Evolutionary conservation across 352 stramenopile genomes (phyloP), one percentile per base, ranked within the genome.

Genomic region (Globisporangium cederbergense): DNA sequence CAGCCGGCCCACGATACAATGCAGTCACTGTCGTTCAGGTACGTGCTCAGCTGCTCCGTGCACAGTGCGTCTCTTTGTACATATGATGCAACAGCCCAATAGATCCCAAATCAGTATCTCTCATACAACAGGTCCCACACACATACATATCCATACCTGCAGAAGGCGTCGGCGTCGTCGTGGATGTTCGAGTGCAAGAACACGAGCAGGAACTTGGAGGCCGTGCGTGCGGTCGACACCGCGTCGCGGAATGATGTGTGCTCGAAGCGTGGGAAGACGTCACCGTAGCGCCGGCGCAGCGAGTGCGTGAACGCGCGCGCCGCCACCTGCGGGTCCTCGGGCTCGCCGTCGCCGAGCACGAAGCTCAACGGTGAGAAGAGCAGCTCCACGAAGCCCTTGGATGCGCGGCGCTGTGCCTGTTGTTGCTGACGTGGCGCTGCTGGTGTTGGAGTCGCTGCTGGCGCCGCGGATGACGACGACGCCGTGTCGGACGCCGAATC

Each of bases 151-250:
- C 62, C 42, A 14, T 69, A 89, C 81, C 79, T 78, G 71, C 83
- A 91, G 60, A 95, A 95, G 7, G 64, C 54, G 58, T 89, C 72
- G 25, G 85, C 79, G 45, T 93, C 81, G 52, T 95, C 85, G 60
- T 95, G 86, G 49, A 95, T 87, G 28, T 78, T 90, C 65, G 84
- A 95, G 71, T 95, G 86, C 58, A 95, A 63, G 51, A 91, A 95
- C 55, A 93, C 83, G 7, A 95, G 49, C 50, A 95, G 63, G 52
- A 95, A 95, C 73, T 95, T 95, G 67, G 79, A 91, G 43, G 82
- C 78, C 10, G 81, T 90, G 18, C 84, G 83, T 8, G 86, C 84
- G 0, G 84, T 90, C 2, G 79, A 90, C 65, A 92, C 83, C 4
- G 86, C 83, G 58, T 95, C 86, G 18, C 83, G 79, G 70, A 95